A percentile compares a stretch with the other conserved stretches of the same genome.
phyloP scores from a whole-genome alignment of 768 basidiomycete genomes.

The Russula dissimulans region DNA sequence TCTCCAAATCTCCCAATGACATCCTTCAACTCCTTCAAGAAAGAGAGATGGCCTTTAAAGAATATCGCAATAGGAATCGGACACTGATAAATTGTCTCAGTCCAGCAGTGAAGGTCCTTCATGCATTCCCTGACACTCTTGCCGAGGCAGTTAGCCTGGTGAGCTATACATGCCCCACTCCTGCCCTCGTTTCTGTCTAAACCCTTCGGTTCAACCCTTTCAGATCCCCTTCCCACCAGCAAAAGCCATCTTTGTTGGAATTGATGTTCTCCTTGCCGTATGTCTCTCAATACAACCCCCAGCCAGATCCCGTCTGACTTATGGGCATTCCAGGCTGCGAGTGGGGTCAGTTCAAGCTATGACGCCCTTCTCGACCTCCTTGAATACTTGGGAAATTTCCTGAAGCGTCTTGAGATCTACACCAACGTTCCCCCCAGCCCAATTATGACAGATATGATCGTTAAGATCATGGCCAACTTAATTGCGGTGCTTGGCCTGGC shows the following conservation, averaged over 20 bases:
- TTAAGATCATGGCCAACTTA: not conserved
- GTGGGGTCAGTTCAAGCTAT: not conserved
- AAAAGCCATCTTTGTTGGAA: not conserved
- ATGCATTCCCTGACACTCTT: not conserved
- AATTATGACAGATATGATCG: not conserved
- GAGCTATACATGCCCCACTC: not conserved
- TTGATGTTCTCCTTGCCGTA: not conserved
- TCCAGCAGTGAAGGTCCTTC: not conserved
- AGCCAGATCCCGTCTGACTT: not conserved
- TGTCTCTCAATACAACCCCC: not conserved
- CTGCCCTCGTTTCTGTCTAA: not conserved
- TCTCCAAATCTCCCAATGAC: not conserved
- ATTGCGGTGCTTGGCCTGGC: slow-evolving; percentile 4
- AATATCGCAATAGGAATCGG: slow-evolving; percentile 2
- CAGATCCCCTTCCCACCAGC: not conserved
- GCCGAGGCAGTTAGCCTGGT: not conserved
- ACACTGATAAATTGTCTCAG: not conserved
- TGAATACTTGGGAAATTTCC: not conserved
- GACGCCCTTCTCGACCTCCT: not conserved
- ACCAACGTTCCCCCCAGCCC: not conserved
- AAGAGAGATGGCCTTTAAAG: not conserved
- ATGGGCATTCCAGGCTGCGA: not conserved
- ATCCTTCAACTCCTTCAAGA: not conserved
- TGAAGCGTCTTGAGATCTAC: slow-evolving; percentile 1
- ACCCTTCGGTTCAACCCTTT: too few relatives aligned